Conservation (phyloP, 768 basidiomycete species). For the Psilocybe sp. region DNA sequence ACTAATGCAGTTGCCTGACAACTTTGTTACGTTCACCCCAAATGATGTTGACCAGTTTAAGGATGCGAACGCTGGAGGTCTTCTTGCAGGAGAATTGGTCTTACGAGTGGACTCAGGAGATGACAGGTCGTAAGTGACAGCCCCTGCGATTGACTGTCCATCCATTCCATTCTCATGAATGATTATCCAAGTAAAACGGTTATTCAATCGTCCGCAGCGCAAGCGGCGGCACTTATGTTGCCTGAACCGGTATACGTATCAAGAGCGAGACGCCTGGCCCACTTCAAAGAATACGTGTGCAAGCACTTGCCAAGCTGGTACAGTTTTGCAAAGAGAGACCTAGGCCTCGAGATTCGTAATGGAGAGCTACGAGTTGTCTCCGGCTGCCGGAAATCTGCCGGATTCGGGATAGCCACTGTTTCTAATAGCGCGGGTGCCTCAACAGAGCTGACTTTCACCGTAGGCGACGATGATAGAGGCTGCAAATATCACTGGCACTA, state of each 20-base stretch:
- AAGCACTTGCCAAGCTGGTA: slow-evolving; percentile 14
- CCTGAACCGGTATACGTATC: slow-evolving; percentile 8
- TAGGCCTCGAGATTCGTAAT: slow-evolving; percentile 4
- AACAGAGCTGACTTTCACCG: neutral
- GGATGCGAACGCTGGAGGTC: slow-evolving; percentile 1
- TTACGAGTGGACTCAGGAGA: neutral
- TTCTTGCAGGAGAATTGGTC: slow-evolving; percentile 4
- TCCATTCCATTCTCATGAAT: neutral
- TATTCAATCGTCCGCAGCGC: slow-evolving; percentile 3
- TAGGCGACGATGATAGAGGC: neutral
- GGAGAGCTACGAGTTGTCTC: slow-evolving; percentile 10
- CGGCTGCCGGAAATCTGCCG: slow-evolving; percentile 7
- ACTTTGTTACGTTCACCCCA: neutral
- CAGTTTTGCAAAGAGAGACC: slow-evolving; percentile 3
- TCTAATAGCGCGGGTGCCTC: neutral
- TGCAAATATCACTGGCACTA: neutral
- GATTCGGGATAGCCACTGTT: slow-evolving; percentile 14
- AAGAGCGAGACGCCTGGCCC: neutral
- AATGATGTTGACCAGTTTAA: neutral
- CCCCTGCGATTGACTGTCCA: too few relatives aligned
- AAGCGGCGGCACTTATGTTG: slow-evolving; percentile 12
- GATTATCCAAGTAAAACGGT: neutral
- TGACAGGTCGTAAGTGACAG: neutral
- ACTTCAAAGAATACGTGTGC: slow-evolving; percentile 4
- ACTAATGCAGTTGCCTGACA: slow-evolving; percentile 2